These are phyloP conservation scores for Globisporangium polare DNA, from an alignment of 352 stramenopile species.

Conservation along the genomic window DNA sequence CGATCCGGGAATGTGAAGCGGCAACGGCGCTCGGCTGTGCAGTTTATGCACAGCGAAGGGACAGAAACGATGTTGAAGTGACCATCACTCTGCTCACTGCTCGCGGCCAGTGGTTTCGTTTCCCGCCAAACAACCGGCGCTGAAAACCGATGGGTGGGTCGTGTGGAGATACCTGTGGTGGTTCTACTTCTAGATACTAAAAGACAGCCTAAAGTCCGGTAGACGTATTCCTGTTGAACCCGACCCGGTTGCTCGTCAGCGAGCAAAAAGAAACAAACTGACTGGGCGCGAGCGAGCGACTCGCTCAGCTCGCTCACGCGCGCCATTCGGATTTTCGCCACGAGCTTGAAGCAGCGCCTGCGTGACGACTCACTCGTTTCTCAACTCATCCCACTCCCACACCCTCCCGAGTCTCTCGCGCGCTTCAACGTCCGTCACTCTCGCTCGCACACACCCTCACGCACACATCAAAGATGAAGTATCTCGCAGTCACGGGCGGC, in stretches of 20 bases:
- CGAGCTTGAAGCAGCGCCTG: conserved; percentile 4
- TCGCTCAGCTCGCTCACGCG: background rate
- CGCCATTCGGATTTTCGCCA: conserved; percentile 13
- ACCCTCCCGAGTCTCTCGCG: conserved; percentile 9
- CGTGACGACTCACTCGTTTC: conserved; percentile 7
- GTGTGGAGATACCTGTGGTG: background rate
- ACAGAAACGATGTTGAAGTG: conserved; percentile 10
- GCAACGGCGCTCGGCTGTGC: too few relatives aligned
- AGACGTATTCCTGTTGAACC: background rate
- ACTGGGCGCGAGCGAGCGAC: conserved; percentile 4
- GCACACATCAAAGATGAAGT: conserved; percentile 87
- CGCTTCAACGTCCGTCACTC: conserved; percentile 13
- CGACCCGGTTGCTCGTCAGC: background rate
- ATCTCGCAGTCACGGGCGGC: conserved; percentile 97
- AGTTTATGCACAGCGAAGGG: too few relatives aligned
- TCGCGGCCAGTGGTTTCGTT: conserved; percentile 2
- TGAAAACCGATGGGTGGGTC: conserved; percentile 1
- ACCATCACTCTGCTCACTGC: conserved; percentile 1
- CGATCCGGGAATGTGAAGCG: too few relatives aligned
- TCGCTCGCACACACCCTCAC: background rate
- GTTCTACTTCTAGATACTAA: background rate
- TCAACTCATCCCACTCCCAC: background rate
- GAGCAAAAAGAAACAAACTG: background rate
- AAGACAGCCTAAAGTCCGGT: background rate
- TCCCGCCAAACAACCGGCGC: too few relatives aligned